Base-by-base conservation (phyloP, 140 eudicot genomes). In the Cichorium intybus region DNA sequence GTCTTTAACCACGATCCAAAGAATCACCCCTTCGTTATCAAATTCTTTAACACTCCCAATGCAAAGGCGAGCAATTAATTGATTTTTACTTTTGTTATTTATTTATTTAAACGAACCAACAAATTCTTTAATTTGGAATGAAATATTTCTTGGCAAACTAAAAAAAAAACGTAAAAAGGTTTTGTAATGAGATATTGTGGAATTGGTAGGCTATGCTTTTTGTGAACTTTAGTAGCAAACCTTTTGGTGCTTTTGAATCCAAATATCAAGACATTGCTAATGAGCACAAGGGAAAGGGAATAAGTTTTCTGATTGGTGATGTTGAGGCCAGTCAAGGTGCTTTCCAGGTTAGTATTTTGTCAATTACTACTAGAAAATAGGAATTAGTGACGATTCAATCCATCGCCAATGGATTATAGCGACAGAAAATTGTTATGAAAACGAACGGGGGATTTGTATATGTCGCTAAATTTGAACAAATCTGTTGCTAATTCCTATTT, bases 271-370 rank as follows among this genome's bases (percentile, higher is more conserved):
- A 85, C 3, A 92, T 79, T 60, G 98, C 96, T 64, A 62, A 58
- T 66, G 90, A 79, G 66, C 88, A 74, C 81, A 92, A 88, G 81
- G 87, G 95, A 46, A 59, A 81, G 56, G 93, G 85, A 33, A 70
- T 92, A 24, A 77, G 85, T 75, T 92, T 92, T 69, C 62, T 92
- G 4, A 74, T 92, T 67, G 98, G 95, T 50, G 98, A 92, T 62
- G 51, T 88, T 46, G 96, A 88, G 64, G 89, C 81, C 18, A 83
- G 95, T 61, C 77, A 84, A 72, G 93, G 89, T 70, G 96, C 96
- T 66, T 84, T 92, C 58, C 86, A 92, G 98, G 98, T 88, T 59
- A 11, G 81, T 43, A 53, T 26, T 23, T 23, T 53, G 60, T 18
- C 14, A 9, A 21, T 7, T 18, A 27, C 3, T 41, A 39, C 46